A percentile compares a stretch with the other conserved stretches of the same genome.
phyloP scores from a whole-genome alignment of 257 asterid species.

The Gentiana straminea region DNA sequence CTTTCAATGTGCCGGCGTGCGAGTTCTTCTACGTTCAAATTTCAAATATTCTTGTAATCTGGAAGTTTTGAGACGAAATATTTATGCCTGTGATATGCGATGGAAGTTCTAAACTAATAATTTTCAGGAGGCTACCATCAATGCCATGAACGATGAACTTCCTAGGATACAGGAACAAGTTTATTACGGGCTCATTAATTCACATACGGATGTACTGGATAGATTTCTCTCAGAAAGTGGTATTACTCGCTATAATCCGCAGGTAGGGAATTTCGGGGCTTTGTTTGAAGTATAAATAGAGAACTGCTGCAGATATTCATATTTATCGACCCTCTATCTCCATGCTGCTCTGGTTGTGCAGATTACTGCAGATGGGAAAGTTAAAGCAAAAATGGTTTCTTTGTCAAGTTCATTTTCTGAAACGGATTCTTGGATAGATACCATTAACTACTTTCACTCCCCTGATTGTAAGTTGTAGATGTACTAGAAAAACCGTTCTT shows the following conservation, averaged over 20 bases:
- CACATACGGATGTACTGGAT: conserved; percentile 83
- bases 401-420: conserved; percentile 49
- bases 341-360: conserved; percentile 26
- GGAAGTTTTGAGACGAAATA: not conserved
- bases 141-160: conserved; percentile 95
- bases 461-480: conserved; percentile 59
- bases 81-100: not conserved
- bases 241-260: conserved; percentile 83
- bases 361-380: conserved; percentile 87
- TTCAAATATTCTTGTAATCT: too few relatives aligned
- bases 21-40: too few relatives aligned
- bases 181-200: conserved; percentile 79
- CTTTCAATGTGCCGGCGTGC: too few relatives aligned
- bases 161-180: conserved; percentile 97
- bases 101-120: conserved; percentile 11
- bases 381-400: conserved; percentile 69
- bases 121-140: conserved; percentile 76
- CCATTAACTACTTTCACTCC: conserved; percentile 67
- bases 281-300: not conserved
- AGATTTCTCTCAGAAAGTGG: conserved; percentile 87
- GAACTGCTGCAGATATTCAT: too few relatives aligned
- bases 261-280: conserved; percentile 34
- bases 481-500: conserved; percentile 11
- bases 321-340: not conserved
- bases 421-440: conserved; percentile 51